Base-by-base conservation (phyloP, 352 stramenopile genomes). In the Pythium sp. region DNA sequence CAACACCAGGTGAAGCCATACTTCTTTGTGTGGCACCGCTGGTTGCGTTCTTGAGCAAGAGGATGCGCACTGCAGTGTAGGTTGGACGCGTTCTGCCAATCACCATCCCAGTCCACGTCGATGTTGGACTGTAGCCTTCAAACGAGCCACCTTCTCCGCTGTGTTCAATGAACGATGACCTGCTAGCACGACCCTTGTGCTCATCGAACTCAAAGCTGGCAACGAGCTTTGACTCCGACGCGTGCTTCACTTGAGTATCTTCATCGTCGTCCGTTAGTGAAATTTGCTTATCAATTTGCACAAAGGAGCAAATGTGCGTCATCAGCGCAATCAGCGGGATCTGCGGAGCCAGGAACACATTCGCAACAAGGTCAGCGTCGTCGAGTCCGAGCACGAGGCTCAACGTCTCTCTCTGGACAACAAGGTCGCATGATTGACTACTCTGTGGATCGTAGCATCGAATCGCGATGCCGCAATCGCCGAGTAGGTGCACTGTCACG, bases 381-480 rank as follows among this genome's bases (percentile, higher is more conserved):
- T 62, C 56, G 2, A 69, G 34, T 34, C 74, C 76, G 7, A 83
- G 53, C 20, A 75, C 24, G 3, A 70, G 26, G 20, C 58, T 24
- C 18, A 80, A 54, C 7, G 34, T 65, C 15, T 41, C 34, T 20
- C 36, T 65, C 15, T 38, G 30, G 1, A 86, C 18, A 7, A 49
- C 34, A 1, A 88, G 5, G 2, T 68, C 46, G n/a, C 55, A 70
- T 7, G 67, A 53, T 2, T 73, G 65, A 26, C 83, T 90, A 12
- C 60, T 79, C n/a, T 75, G 65, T 20, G 83, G 77, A 9, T 86
- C 75, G 61, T 91, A 90, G 32, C 82, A 76, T 5, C 73, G 57
- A 11, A 86, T 58, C 9, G 68, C 62, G 1, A 80, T 46, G 0
- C 46, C 61, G 15, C 65, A 69, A 8, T 59, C 64, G 7, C 67